These are phyloP conservation scores for Aspergillus carbonarius DNA, from an alignment of 2,329 filamentous ascomycete genomes.

Conservation along the genomic window DNA sequence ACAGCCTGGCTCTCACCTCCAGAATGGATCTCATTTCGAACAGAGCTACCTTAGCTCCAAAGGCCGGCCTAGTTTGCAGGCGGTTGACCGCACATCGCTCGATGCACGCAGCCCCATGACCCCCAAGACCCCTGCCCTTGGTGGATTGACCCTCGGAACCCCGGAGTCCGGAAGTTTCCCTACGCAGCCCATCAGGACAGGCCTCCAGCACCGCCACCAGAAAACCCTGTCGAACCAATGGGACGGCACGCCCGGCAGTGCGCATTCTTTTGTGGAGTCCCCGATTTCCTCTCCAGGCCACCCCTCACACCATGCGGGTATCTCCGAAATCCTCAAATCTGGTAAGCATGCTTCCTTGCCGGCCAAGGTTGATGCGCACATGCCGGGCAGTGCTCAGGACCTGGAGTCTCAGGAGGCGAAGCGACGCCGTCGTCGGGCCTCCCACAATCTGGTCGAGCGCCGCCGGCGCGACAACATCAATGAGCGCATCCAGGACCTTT, in stretches of 20 bases:
- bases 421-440: conserved; percentile 84
- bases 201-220: conserved; percentile 64
- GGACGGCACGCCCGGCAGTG: conserved; percentile 81
- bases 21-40: conserved; percentile 45
- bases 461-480: conserved; percentile 97
- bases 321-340: conserved; percentile 80
- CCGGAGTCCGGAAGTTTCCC: conserved; percentile 72
- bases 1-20: conserved; percentile 35
- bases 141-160: conserved; percentile 68
- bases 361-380: conserved; percentile 68
- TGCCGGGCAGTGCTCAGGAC: conserved; percentile 42
- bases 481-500: conserved; percentile 94
- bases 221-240: conserved; percentile 87
- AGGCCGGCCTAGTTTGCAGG: conserved; percentile 59
- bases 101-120: conserved; percentile 78
- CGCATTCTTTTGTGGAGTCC: conserved; percentile 78
- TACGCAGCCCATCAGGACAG: conserved; percentile 73
- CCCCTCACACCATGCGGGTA: conserved; percentile 63
- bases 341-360: conserved; percentile 87
- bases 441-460: conserved; percentile 94
- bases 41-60: conserved; percentile 62
- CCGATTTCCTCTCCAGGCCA: conserved; percentile 76
- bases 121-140: conserved; percentile 77
- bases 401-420: conserved; percentile 90
- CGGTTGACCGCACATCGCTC: conserved; percentile 71